A percentile compares a stretch with the other conserved stretches of the same genome.
These are phyloP conservation scores for Plantago coronopus DNA, from an alignment of 305 asterid species.

Conservation along the genomic window DNA sequence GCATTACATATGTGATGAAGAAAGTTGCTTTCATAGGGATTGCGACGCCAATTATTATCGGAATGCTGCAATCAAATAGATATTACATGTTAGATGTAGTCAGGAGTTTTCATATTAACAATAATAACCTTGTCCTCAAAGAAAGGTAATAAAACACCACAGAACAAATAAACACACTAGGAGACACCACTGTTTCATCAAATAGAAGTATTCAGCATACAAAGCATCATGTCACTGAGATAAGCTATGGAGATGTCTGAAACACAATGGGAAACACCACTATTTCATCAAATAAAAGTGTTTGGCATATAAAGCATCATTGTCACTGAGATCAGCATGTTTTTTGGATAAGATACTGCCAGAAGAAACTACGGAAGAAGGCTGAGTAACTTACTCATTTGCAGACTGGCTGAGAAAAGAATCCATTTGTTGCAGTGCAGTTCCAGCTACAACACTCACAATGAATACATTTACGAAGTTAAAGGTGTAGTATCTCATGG, in stretches of 20 bases:
- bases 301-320: no score
- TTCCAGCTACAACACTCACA: conserved; percentile 87
- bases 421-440: conserved; percentile 73
- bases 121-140: no score
- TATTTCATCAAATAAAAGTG: no score
- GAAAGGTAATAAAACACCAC: neutral
- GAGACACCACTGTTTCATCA: no score
- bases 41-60: conserved; percentile 70
- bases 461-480: conserved; percentile 87
- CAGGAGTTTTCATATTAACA: neutral
- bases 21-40: conserved; percentile 96
- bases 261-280: no score
- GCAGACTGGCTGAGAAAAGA: conserved; percentile 55
- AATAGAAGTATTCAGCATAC: no score
- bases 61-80: conserved; percentile 47
- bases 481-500: conserved; percentile 72
- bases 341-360: no score
- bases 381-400: conserved; percentile 47
- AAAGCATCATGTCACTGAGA: no score
- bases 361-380: no score
- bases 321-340: no score
- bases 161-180: neutral
- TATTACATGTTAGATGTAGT: neutral
- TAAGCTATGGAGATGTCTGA: no score
- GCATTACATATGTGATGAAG: conserved; percentile 86